These are phyloP conservation scores for Alloteropsis angusta DNA, from an alignment of 202 grass and related monocot species.

Conservation along the genomic window DNA sequence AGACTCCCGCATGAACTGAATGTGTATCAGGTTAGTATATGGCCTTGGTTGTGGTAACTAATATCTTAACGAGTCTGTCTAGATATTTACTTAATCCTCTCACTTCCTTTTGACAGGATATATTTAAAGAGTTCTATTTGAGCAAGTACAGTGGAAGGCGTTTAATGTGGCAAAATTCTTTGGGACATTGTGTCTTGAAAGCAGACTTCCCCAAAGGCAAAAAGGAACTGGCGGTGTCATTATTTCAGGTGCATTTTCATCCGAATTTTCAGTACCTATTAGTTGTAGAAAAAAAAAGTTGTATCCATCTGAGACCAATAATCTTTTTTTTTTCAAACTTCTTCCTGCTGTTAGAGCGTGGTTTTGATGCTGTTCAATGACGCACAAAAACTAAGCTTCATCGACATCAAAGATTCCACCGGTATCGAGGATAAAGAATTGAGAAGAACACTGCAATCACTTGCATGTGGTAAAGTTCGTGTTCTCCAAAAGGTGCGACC, in stretches of 20 bases:
- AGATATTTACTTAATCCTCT: neutral
- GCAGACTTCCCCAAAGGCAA: conserved; percentile 93
- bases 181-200: conserved; percentile 97
- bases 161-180: conserved; percentile 98
- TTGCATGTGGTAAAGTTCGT: conserved; percentile 97
- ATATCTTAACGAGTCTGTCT: neutral
- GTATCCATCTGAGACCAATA: neutral
- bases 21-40: conserved; percentile 82
- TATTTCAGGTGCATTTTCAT: conserved; percentile 72
- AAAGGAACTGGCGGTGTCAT: conserved; percentile 96
- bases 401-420: conserved; percentile 90
- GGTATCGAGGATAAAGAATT: conserved; percentile 98
- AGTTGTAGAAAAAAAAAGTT: neutral
- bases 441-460: conserved; percentile 92
- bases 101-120: conserved; percentile 49
- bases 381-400: conserved; percentile 83
- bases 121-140: conserved; percentile 99
- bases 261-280: conserved; percentile 9
- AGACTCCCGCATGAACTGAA: conserved; percentile 96
- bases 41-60: neutral
- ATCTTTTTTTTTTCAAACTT: neutral
- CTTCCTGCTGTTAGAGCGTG: conserved; percentile 56
- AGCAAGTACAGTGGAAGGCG: conserved; percentile 98
- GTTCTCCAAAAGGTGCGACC: conserved; percentile 89
- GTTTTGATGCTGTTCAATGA: conserved; percentile 98